Base-by-base conservation (phyloP, 805 yeast genomes). In the Metschnikowia corniflorae region DNA sequence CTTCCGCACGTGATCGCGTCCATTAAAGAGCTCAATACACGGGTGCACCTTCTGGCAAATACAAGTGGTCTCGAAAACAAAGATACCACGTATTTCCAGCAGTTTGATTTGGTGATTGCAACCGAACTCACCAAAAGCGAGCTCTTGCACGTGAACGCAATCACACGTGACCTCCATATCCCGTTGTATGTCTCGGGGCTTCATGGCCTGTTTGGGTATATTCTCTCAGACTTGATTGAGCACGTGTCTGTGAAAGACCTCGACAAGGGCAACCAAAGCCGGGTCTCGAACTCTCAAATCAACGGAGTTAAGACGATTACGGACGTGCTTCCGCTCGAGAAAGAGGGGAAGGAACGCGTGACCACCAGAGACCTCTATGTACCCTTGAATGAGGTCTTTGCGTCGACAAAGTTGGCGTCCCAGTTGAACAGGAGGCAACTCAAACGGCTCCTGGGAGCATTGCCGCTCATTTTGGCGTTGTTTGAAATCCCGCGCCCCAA, bases 201-300 rank as follows among this genome's bases (percentile, higher is more conserved):
- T 2, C 82, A 82, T 57, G 99, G 98, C 0, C 63, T 89, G 54
- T 87, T 75, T 56, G 96, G 96, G 1, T 85, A 77, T 51, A 72
- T 86, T 1, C 82, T 89, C 54, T 78, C 79, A 3, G 99, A 93
- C 59, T 68, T 91, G 42, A 74, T 86, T 8, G 57, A 67, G 31
- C 87, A 86, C 58, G 66, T 69, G 21, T 70, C 86, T 2, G 62
- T 60, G 3, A 71, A 74, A 31, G 78, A 75, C 26, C 73, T 70
- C 38, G 75, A 73, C 30, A 71, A 65, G 38, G 73, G 77, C 27
- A 67, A 64, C 46, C 66, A 61, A 38, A 44, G 51, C 7, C 53
- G 69, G 20, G 61, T 67, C 16, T 54, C 64, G 7, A 55, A 72
- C n/a, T 73, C 83, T 9, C 61, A 65, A 34, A 41, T 74, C 6